Base-by-base conservation (phyloP, 768 basidiomycete species). In the Exidia glandulosa region DNA sequence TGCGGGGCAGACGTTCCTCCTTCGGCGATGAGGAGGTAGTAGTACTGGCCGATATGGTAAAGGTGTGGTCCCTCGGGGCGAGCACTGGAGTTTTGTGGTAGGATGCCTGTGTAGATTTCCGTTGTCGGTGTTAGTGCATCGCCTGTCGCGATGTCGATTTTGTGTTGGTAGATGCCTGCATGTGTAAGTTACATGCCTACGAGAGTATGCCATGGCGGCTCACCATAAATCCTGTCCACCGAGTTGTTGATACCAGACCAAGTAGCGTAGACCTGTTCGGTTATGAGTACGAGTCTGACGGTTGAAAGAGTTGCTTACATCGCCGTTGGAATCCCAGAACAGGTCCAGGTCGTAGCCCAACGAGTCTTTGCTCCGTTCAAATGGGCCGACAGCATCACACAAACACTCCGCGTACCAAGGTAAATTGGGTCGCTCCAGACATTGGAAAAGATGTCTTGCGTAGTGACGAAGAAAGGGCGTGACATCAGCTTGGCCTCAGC, bases 251-350 rank as follows among this genome's bases (percentile, higher is more conserved):
- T 54, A 12, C 50, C 50, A 7, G 27, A 54, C 50, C 50, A 54
- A 6, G 50, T 54, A 6, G 50, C 50, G 27, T 54, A 54, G 10
- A 54, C 50, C 50, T 54, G 25, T 27, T 27, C 25, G 10, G 50
- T 25, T 27, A 10, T 54, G 14, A 29, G 50, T 25, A 9, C 27
- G 12, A 27, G 25, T 25, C 7, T 27, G 9, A 29, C 37, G 56
- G 12, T 59, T 59, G 6, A 58, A 48, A 56, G 62, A 52, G 41
- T 60, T 56, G 45, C 64, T 63, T 31, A 61, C 60, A 32, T 60
- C 62, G 48, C 56, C 65, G 31, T 65, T 61, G 37, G 63, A 52
- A 36, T 66, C 66, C 29, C 62, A 67, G 60, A 65, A 63, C 2
- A 67, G 63, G 63, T 67, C 66, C 32, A 54, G 30, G 27, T 54